Conservation (phyloP, 2,329 filamentous ascomycete genomes). For the Fusarium setosum region DNA sequence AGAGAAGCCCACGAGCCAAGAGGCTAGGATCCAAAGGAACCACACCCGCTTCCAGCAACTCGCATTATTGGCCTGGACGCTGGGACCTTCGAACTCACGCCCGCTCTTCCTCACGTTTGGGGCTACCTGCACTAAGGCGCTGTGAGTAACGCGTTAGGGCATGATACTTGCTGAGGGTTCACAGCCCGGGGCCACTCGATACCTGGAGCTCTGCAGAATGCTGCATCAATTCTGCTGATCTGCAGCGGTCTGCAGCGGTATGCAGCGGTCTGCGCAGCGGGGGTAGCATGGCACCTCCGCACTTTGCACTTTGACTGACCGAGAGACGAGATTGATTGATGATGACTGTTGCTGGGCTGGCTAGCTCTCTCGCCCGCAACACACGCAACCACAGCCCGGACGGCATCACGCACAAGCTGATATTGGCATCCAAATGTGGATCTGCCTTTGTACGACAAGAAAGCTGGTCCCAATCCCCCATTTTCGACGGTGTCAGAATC, state of each 20-base stretch:
- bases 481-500: slow-evolving; percentile 11
- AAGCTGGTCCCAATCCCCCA: slow-evolving; percentile 9
- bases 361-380: slow-evolving; percentile 6
- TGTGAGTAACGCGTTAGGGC: slow-evolving; percentile 32
- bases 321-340: slow-evolving; percentile 5
- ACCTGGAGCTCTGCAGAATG: slow-evolving; percentile 26
- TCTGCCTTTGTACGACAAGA: slow-evolving; percentile 20
- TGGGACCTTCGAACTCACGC: slow-evolving; percentile 23
- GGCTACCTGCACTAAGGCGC: slow-evolving; percentile 33
- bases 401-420: slow-evolving; percentile 10
- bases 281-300: slow-evolving; percentile 25
- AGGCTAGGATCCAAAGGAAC: background rate
- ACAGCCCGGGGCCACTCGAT: slow-evolving; percentile 34
- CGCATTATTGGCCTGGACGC: slow-evolving; percentile 28
- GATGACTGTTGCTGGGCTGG: slow-evolving; percentile 17
- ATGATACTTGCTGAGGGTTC: slow-evolving; percentile 36
- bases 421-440: slow-evolving; percentile 26
- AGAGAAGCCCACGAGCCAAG: slow-evolving; percentile 12
- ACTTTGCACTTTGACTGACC: slow-evolving; percentile 20
- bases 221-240: slow-evolving; percentile 35
- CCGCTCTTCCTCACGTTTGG: slow-evolving; percentile 26
- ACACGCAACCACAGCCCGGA: background rate
- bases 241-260: slow-evolving; percentile 37
- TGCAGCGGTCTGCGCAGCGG: slow-evolving; percentile 36
- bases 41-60: slow-evolving; percentile 35